Conservation (phyloP, 345 rosid species). For the Gossypium herbaceum region DNA sequence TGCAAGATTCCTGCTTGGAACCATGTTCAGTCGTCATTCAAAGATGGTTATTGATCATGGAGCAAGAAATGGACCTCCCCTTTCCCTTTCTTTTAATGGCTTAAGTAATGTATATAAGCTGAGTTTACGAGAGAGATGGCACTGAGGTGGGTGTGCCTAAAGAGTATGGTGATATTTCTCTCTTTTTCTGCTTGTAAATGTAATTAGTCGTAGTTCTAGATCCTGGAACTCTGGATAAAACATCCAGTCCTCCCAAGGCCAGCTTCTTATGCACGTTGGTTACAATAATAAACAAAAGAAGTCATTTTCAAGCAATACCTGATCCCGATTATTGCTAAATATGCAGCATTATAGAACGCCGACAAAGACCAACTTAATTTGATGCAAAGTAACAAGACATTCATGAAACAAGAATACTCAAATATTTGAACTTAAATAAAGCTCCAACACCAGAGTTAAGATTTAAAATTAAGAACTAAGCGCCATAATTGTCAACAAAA, state of each 20-base stretch:
- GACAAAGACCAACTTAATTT: neutral
- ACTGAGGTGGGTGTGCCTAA: neutral
- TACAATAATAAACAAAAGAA: neutral
- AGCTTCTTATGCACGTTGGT: neutral
- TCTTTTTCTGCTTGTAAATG: slow-evolving; percentile 1
- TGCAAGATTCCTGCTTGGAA: slow-evolving; percentile 33
- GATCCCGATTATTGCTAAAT: neutral
- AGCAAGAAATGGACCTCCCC: slow-evolving; percentile 25
- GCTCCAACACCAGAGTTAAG: neutral
- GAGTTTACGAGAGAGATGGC: neutral
- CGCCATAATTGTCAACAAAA: neutral
- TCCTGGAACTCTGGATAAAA: neutral
- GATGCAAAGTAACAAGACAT: neutral
- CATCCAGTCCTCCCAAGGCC: neutral
- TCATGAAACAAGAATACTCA: neutral
- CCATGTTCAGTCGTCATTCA: slow-evolving; percentile 18
- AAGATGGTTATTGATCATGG: slow-evolving; percentile 25
- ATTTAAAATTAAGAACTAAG: neutral
- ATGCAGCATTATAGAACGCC: neutral
- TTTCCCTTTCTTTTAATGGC: neutral
- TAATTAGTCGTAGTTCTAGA: neutral
- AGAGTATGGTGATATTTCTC: neutral
- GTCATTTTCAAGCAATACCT: neutral
- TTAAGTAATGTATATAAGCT: slow-evolving; percentile 9
- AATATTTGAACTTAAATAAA: neutral